Evolutionary conservation across 2,329 filamentous ascomycete genomes (phyloP).

Genomic region (Fusarium nisikadoi): DNA sequence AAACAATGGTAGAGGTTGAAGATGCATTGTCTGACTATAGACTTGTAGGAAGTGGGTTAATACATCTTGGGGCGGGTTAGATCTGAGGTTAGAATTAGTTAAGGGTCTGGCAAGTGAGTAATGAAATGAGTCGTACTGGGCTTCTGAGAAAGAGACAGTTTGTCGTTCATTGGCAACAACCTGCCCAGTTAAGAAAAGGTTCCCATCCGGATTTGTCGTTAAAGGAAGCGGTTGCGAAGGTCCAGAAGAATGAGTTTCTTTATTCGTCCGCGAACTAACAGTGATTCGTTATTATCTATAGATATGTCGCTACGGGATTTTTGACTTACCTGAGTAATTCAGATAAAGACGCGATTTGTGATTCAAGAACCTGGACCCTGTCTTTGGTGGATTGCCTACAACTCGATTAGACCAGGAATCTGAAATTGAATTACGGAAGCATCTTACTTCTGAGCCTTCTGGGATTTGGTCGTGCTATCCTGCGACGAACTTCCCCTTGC

Average conservation of each 20-base stretch:
- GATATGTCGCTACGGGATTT: accelerated
- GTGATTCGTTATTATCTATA: accelerated
- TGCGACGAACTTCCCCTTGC: background rate
- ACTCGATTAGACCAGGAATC: background rate
- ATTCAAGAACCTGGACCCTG: background rate
- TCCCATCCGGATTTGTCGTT: no score
- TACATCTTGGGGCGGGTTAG: background rate
- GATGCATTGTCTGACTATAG: background rate
- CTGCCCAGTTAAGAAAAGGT: accelerated
- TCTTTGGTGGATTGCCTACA: background rate
- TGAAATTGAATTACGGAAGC: accelerated
- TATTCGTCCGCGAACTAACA: accelerated
- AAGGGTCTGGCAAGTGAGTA: accelerated
- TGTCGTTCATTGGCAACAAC: background rate
- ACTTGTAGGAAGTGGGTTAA: background rate
- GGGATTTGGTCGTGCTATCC: accelerated
- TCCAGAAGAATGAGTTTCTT: accelerated
- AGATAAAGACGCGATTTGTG: background rate
- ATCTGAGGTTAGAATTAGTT: accelerated
- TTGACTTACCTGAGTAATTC: background rate
- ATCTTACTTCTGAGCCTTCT: background rate
- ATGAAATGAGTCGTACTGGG: background rate
- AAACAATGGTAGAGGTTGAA: conserved; percentile 10
- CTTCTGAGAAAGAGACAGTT: background rate
- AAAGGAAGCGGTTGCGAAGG: background rate